Base-by-base conservation (phyloP, 1,139 yeast genomes). In the Taphrina confusa region DNA sequence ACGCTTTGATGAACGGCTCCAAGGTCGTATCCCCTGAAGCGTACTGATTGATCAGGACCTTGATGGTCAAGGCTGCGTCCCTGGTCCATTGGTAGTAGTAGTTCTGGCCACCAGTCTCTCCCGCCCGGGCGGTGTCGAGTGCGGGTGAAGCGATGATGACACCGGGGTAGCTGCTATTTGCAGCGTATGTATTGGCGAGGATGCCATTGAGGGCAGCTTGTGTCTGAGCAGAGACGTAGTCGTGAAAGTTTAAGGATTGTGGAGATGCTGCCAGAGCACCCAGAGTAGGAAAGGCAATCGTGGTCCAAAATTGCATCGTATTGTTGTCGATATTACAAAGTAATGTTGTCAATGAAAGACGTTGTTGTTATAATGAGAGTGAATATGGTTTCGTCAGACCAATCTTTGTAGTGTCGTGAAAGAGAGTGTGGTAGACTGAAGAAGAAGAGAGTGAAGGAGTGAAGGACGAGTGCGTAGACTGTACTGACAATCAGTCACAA, bases 21-120 rank as follows among this genome's bases (percentile, higher is more conserved):
- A 54, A 34, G 3, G 51, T 20, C 18, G 8, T 18, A 27, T 54
- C 58, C 14, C 58, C 58, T n/a, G 58, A 54, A 3, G 58, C 58
- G 20, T 54, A 74, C 63, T 76, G 75, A 61, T 81, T 79, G 23
- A 85, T 76, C 57, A 91, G 74, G 0, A 94, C 78, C 63, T 82
- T 80, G 57, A 88, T 79, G 0, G 95, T 85, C 55, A 91, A 80
- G 0, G 97, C 96, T 33, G 91, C 83, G 70, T 91, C 98, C 68
- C 98, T 78, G 1, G 82, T 80, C 98, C 98, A 91, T 22, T 87
- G 95, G 69, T 81, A 91, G 67, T 91, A 54, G 37, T 54, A 54
- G 22, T 54, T 44, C 40, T 54, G 58, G 1, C 58, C 58, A 9
- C 58, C 58, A 6, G 34, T 28, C 31, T 44, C 45, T n/a, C 58